Evolutionary conservation across 2,329 filamentous ascomycete genomes (phyloP).

Genomic region (Trichophyton simii): DNA sequence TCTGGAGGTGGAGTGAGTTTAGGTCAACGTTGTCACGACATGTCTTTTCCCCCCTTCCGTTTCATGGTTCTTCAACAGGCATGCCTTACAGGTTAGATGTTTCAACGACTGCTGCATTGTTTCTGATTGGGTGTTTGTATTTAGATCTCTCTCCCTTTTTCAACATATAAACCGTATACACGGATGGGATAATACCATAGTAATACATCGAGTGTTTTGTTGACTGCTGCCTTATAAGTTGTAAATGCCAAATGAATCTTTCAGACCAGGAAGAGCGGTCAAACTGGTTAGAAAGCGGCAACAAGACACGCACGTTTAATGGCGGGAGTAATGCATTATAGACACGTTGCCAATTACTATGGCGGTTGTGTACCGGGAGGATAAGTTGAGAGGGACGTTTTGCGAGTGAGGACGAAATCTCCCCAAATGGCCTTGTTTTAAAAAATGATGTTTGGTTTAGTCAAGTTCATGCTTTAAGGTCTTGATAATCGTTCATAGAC

Average conservation of each 20-base stretch:
- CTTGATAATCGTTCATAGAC: constrained; percentile 40
- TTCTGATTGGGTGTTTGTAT: neutral
- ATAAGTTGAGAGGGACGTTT: neutral
- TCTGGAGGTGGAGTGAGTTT: neutral
- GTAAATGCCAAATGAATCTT: neutral
- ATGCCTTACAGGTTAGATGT: neutral
- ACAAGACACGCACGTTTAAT: neutral
- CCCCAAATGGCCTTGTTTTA: neutral
- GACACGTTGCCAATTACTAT: neutral
- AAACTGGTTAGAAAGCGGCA: neutral
- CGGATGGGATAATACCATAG: neutral
- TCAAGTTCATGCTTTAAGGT: neutral
- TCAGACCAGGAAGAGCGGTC: neutral
- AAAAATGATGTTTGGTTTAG: neutral
- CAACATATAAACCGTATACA: constrained; percentile 2
- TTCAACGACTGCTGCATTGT: constrained; percentile 1
- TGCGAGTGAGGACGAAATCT: neutral
- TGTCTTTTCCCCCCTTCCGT: neutral
- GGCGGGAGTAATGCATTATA: neutral
- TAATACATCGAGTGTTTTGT: neutral
- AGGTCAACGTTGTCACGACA: neutral
- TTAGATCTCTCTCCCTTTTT: neutral
- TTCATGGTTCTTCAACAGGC: constrained; percentile 2
- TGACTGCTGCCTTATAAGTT: neutral
- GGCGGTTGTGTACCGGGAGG: neutral